Evolutionary conservation across 225 moss, liverwort and hornwort genomes (phyloP), one percentile per base, ranked within the genome.

Genomic region (Asterella californica): DNA sequence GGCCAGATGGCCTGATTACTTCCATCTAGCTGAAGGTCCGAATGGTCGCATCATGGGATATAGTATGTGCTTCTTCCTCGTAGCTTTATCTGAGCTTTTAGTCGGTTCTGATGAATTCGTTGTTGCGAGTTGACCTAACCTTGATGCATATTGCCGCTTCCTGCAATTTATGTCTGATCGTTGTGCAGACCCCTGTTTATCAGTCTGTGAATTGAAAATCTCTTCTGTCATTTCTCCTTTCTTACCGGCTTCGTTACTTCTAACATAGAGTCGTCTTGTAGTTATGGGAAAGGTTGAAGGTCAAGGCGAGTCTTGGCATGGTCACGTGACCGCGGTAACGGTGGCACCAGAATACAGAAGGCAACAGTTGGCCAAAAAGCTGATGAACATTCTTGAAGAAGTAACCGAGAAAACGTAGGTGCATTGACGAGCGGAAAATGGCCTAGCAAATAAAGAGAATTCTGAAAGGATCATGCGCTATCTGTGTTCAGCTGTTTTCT

Each of bases 241-340:
- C 7, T 71, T 38, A 47, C 19, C 15, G 25, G 25, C 37, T 52
- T 75, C 53, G 10, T 18, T 9, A 75, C 25, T 32, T 59, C 17
- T 61, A 33, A 24, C 42, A 11, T 52, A 36, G 52, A 61, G 48
- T 73, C 70, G 37, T 81, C 33, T 80, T 68, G 74, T 74, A 89
- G 84, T 94, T 71, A 80, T 93, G 93, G 92, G 91, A 32, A 93
- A 96, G 86, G 93, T 93, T 36, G 93, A 96, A 81, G 93, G 96
- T 34, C 87, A 87, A 15, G 87, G 87, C 11, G 93, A 91, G 79
- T 86, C 83, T 30, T 91, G 93, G 92, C 93, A 93, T 64, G 91
- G 93, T 48, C 93, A 96, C 81, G 92, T 92, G 42, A 93, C 89
- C 64, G 91, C 91, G 0, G 86, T 92, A 49, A 93, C 89, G 5